Percentiles rank a stretch among this genome's conserved stretches.
Conservation (phyloP, 148 eudicot genomes). For the Hydrangea macrophylla region DNA sequence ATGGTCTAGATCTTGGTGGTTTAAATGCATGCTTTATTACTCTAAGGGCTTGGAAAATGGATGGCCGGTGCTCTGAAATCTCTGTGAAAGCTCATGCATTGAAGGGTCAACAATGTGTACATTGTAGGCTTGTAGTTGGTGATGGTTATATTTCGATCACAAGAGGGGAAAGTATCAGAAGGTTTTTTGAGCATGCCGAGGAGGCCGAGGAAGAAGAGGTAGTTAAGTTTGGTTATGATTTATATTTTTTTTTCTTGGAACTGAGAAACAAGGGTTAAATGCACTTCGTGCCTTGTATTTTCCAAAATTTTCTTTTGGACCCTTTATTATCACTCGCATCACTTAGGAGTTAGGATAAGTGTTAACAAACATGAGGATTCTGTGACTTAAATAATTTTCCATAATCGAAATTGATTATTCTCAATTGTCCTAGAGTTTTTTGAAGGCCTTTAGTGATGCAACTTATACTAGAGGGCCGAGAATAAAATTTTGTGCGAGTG, state of each 20-base stretch:
- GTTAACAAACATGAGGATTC: too few relatives aligned
- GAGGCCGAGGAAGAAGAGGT: constrained; percentile 99
- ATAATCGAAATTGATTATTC: too few relatives aligned
- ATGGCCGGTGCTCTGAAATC: constrained; percentile 70
- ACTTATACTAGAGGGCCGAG: too few relatives aligned
- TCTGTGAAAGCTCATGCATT: constrained; percentile 96
- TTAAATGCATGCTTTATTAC: constrained; percentile 84
- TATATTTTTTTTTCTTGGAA: background rate
- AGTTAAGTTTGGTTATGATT: constrained; percentile 22
- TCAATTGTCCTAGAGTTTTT: too few relatives aligned
- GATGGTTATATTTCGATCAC: constrained; percentile 85
- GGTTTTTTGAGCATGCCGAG: constrained; percentile 98
- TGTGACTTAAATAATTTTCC: too few relatives aligned
- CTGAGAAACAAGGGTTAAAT: background rate
- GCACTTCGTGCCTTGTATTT: too few relatives aligned
- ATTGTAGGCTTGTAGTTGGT: constrained; percentile 90
- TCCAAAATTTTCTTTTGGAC: too few relatives aligned
- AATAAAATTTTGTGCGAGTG: too few relatives aligned
- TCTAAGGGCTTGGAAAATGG: constrained; percentile 80
- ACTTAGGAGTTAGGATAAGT: too few relatives aligned
- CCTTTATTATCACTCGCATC: too few relatives aligned
- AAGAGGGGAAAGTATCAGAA: constrained; percentile 76
- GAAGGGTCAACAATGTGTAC: constrained; percentile 88
- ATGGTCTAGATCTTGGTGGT: constrained; percentile 77
- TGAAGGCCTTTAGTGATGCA: too few relatives aligned